Base-by-base conservation (phyloP, 331 rosid genomes). In the Quercus lobata region DNA sequence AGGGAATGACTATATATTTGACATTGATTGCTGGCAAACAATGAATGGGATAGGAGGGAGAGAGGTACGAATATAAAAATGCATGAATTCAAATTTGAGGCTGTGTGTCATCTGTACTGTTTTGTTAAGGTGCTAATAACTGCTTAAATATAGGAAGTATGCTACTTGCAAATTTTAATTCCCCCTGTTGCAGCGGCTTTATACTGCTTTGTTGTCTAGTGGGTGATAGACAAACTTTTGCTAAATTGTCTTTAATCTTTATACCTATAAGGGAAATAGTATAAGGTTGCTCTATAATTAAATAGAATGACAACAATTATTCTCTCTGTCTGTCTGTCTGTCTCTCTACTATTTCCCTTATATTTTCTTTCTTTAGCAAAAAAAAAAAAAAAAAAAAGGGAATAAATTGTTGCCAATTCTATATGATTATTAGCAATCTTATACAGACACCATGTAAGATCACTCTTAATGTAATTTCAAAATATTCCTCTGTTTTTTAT, bases 11-110 rank as follows among this genome's bases (percentile, higher is more conserved):
- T 85, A 78, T 71, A 76, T 82, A 60, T 85, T 85, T 60, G 88
- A 84, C 57, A 81, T 85, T 46, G 81, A 85, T 78, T 78, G 88
- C 81, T 78, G 77, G 88, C 76, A 85, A 55, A 85, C 86, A n/a
- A 85, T 81, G 73, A 72, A 85, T 9, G 84, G 71, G 66, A 71
- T 85, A 24, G 88, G 86, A 30, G 56, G 83, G 25, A 81, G 88
- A 75, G 88, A 85, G 88, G 86, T 85, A 78, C 30, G 35, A 27
- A 25, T 27, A 62, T 17, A 25, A 7, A 22, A 22, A 14, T 27
- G 10, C 34, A 25, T 15, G 35, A 27, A n/a, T 61, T 49, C 21
- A 6, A 14, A 32, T 57, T 24, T 76, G 57, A 37, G 55, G 68
- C 80, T 24, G 6, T 57, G 24, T 52, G 66, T 34, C 34, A 21